phyloP scores from a whole-genome alignment of 805 yeast genomes.

The Cyberlindnera sargentensis region DNA sequence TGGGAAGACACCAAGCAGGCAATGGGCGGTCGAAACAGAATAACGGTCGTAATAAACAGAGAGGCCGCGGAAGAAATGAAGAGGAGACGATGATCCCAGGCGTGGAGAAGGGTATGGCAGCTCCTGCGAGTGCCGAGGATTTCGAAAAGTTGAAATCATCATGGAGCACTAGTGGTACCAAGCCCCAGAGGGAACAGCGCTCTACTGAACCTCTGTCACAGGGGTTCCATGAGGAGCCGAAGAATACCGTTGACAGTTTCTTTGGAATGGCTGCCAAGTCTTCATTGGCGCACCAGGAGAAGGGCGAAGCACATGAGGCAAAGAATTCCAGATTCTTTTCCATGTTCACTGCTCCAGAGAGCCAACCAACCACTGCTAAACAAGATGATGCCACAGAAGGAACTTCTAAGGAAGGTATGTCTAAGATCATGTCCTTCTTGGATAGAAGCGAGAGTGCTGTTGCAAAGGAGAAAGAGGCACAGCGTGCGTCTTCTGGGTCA shows the following conservation, averaged over 20 bases:
- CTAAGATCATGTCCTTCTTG: conserved; percentile 21
- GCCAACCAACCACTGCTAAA: conserved; percentile 5
- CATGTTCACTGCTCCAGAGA: conserved; percentile 18
- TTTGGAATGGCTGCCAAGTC: conserved; percentile 15
- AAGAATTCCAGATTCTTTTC: conserved; percentile 24
- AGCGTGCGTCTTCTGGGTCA: background rate
- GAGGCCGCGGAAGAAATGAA: conserved; percentile 11
- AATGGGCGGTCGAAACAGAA: conserved; percentile 1
- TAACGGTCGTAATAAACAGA: conserved; percentile 12
- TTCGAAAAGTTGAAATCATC: conserved; percentile 35
- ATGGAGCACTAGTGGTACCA: conserved; percentile 28
- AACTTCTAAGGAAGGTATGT: conserved; percentile 8
- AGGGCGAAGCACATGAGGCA: conserved; percentile 5
- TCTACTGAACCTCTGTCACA: background rate
- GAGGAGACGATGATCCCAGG: conserved; percentile 19
- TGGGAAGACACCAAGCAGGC: conserved; percentile 10
- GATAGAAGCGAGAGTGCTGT: conserved; percentile 15
- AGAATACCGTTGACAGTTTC: conserved; percentile 20
- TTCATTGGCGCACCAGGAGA: background rate
- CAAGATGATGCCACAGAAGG: background rate
- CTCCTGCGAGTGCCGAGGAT: conserved; percentile 24
- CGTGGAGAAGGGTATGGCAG: conserved; percentile 16
- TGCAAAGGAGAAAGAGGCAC: conserved; percentile 2
- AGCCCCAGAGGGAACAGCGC: too few species aligned
- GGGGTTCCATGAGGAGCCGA: conserved; percentile 6